These are phyloP conservation scores for Dalbergia oliveri DNA, from an alignment of 306 rosid species.

Conservation along the genomic window DNA sequence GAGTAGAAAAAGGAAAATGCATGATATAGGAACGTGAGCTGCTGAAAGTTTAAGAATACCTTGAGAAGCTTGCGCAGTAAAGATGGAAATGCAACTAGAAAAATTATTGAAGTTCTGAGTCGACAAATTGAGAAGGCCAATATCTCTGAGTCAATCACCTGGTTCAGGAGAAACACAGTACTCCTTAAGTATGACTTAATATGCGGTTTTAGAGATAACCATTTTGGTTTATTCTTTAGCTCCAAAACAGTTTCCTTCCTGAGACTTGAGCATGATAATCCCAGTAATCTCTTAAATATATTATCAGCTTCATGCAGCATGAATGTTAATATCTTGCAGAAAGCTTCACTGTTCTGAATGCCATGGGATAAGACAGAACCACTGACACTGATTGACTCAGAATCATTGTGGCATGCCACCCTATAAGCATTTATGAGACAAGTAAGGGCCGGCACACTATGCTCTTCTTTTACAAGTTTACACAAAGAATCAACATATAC, in stretches of 20 bases:
- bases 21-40: not conserved
- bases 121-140: conserved; percentile 68
- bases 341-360: conserved; percentile 66
- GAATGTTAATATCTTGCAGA: conserved; percentile 69
- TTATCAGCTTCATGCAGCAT: conserved; percentile 75
- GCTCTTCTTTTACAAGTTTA: conserved; percentile 65
- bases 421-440: conserved; percentile 82
- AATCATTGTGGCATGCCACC: conserved; percentile 74
- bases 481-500: conserved; percentile 65
- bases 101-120: conserved; percentile 70
- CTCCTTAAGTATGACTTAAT: conserved; percentile 84
- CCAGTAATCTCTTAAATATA: conserved; percentile 69
- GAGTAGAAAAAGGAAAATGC: conserved; percentile 19
- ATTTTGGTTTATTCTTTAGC: conserved; percentile 66
- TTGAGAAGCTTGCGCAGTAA: conserved; percentile 68
- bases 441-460: conserved; percentile 67
- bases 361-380: conserved; percentile 51
- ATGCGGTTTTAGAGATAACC: conserved; percentile 71
- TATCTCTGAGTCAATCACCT: conserved; percentile 75
- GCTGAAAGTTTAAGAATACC: conserved; percentile 58
- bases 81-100: conserved; percentile 76
- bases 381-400: conserved; percentile 47
- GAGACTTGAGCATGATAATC: conserved; percentile 60
- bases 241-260: conserved; percentile 75
- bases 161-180: conserved; percentile 77